Conservation (phyloP, 2,329 filamentous ascomycete genomes). For the Coniosporium tulheliwenetii region DNA sequence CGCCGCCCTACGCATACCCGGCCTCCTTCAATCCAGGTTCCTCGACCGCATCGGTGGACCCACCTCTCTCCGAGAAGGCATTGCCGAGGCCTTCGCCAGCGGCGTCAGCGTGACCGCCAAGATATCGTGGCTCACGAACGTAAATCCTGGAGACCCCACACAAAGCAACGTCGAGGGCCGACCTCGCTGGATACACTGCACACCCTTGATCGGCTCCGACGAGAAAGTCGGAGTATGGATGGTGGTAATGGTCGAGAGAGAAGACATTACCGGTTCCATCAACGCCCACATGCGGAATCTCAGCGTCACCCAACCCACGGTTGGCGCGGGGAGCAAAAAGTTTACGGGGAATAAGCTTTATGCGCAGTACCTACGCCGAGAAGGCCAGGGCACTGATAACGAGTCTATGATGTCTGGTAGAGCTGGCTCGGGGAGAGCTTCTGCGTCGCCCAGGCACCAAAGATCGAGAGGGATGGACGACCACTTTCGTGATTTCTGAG, state of each 20-base stretch:
- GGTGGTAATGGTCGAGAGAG: conserved; percentile 28
- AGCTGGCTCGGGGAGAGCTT: conserved; percentile 3
- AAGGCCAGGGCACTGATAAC: conserved; percentile 8
- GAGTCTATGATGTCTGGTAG: conserved; percentile 1
- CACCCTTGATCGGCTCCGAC: conserved; percentile 25
- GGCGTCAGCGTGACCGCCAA: conserved; percentile 27
- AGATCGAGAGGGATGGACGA: conserved; percentile 7
- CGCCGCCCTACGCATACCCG: conserved; percentile 49
- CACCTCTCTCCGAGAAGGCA: conserved; percentile 17
- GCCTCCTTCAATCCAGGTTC: conserved; percentile 38
- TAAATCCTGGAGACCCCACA: not conserved
- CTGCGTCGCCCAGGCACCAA: conserved; percentile 3
- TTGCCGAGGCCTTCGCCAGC: conserved; percentile 21
- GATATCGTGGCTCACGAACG: conserved; percentile 20
- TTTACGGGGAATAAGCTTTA: conserved; percentile 17
- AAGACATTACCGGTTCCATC: conserved; percentile 13
- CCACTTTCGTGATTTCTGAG: conserved; percentile 13
- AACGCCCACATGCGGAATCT: conserved; percentile 1
- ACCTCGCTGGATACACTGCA: conserved; percentile 27
- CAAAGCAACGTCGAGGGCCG: conserved; percentile 10
- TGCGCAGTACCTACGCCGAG: conserved; percentile 17
- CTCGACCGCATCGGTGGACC: conserved; percentile 27
- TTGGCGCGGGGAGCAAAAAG: not conserved
- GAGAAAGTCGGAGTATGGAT: conserved; percentile 31
- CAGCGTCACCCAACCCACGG: conserved; percentile 3